Percentiles rank a stretch among this genome's conserved stretches.
Evolutionary conservation across 1,284 basidiomycete species (phyloP).

Genomic region (Ceratobasidium sp.): DNA sequence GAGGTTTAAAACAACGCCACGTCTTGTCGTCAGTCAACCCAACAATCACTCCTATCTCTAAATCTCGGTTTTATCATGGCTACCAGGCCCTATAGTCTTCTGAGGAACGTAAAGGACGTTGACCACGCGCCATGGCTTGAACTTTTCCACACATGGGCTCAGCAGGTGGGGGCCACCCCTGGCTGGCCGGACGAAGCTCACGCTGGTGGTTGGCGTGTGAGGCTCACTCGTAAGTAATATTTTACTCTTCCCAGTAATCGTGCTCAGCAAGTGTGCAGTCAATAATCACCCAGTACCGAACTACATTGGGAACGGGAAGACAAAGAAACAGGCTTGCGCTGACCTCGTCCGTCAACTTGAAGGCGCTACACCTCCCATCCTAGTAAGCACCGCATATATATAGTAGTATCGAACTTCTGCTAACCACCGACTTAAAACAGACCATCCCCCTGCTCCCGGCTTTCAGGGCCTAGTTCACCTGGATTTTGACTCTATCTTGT

Average conservation of each 20-base stretch:
- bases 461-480: no score
- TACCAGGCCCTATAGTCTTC: neutral
- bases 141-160: neutral
- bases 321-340: neutral
- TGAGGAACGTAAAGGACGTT: neutral
- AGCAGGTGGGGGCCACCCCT: neutral
- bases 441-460: no score
- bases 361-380: neutral
- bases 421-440: neutral
- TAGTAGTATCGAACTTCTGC: neutral
- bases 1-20: no score
- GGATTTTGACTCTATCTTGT: no score
- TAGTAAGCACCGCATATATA: neutral
- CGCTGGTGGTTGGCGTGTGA: neutral
- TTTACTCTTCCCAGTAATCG: neutral
- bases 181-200: no score
- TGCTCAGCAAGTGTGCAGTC: neutral
- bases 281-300: neutral
- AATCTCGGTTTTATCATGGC: no score
- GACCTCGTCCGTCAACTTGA: constrained; percentile 11
- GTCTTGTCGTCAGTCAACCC: no score
- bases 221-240: neutral
- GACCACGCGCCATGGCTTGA: neutral
- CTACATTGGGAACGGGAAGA: neutral
- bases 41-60: no score